Conservation (phyloP, 1,284 basidiomycete genomes). For the Cutaneotrichosporon arboriforme region DNA sequence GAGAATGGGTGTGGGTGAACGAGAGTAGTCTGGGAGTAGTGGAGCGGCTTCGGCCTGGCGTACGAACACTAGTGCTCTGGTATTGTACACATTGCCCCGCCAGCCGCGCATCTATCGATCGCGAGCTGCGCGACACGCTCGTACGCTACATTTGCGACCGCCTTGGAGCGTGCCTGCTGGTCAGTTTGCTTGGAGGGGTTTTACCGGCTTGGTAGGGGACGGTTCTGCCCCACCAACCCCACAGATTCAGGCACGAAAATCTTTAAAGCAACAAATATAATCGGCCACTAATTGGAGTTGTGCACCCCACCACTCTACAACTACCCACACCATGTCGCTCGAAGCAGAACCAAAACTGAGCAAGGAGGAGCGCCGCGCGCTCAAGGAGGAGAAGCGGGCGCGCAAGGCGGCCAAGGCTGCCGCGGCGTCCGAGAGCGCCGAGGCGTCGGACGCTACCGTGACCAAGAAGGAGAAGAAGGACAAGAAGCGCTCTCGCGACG, state of each 20-base stretch:
- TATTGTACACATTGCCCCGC: too few species aligned
- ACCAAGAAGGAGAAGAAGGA: conserved; percentile 37
- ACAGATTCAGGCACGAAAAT: conserved; percentile 14
- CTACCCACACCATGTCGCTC: conserved; percentile 32
- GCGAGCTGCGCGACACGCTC: too few species aligned
- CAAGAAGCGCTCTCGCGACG: conserved; percentile 27
- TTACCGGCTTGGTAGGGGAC: too few species aligned
- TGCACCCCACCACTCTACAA: background rate
- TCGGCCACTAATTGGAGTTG: background rate
- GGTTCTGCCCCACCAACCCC: background rate
- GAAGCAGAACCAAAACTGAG: conserved; percentile 28
- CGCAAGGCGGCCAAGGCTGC: conserved; percentile 34
- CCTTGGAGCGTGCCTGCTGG: too few species aligned
- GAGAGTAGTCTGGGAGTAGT: too few species aligned
- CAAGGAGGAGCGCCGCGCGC: conserved; percentile 35
- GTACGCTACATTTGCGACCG: too few species aligned
- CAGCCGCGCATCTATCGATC: too few species aligned
- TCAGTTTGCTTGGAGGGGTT: too few species aligned
- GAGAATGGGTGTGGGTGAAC: too few species aligned
- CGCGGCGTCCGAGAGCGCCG: conserved; percentile 9
- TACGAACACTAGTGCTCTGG: too few species aligned
- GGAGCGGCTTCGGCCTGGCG: too few species aligned
- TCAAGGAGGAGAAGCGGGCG: conserved; percentile 34
- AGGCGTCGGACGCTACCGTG: conserved; percentile 7
- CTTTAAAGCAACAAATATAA: background rate